Conservation (phyloP, 257 asterid species). For the Solanum ossicruentum region DNA sequence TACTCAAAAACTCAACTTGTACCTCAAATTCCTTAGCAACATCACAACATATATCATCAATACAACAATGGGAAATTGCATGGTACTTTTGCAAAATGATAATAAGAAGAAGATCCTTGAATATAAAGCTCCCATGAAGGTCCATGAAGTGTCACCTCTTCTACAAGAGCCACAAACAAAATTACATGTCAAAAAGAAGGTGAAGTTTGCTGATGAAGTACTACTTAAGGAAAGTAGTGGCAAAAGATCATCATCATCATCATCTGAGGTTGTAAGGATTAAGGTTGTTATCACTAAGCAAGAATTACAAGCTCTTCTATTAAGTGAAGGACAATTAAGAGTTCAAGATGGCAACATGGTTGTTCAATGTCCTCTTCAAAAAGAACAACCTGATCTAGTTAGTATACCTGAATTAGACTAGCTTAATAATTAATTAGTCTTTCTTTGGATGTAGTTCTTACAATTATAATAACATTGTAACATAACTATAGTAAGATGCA, state of each 20-base stretch:
- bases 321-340: constrained; percentile 31
- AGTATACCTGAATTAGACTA: neutral
- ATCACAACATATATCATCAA: neutral
- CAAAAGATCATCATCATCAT: neutral
- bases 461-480: neutral
- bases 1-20: neutral
- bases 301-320: constrained; percentile 39
- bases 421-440: neutral
- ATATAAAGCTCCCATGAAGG: constrained; percentile 38
- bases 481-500: neutral
- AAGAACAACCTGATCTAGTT: neutral
- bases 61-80: constrained; percentile 39
- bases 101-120: constrained; percentile 45
- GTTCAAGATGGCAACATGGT: constrained; percentile 21
- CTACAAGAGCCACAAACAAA: constrained; percentile 11
- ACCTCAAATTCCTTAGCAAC: constrained; percentile 4
- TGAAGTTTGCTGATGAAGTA: constrained; percentile 25
- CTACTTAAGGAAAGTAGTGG: constrained; percentile 6
- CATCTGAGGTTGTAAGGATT: constrained; percentile 40
- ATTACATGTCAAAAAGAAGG: constrained; percentile 8
- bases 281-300: constrained; percentile 62
- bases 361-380: constrained; percentile 18
- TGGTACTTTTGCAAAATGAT: constrained; percentile 36
- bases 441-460: neutral
- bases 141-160: constrained; percentile 27